Conservation (phyloP, 2,329 filamentous ascomycete genomes). For the Zalaria obscura region DNA sequence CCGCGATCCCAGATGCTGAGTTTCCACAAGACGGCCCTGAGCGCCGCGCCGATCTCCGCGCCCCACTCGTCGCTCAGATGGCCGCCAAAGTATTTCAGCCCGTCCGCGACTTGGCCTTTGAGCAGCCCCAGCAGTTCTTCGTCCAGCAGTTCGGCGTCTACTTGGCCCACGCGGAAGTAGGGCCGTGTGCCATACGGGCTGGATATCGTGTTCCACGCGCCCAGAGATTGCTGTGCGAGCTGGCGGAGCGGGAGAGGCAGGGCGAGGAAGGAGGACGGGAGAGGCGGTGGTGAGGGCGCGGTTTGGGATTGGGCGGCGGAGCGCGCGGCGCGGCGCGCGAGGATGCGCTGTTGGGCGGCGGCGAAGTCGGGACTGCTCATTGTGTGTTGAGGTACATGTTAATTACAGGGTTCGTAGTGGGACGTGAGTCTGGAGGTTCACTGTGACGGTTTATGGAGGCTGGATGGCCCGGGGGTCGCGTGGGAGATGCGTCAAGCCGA, state of each 20-base stretch:
- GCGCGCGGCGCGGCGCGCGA: slow-evolving; percentile 64
- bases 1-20: slow-evolving; percentile 94
- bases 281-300: slow-evolving; percentile 10
- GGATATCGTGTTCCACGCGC: slow-evolving; percentile 49
- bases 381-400: no score
- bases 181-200: slow-evolving; percentile 65
- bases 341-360: slow-evolving; percentile 75
- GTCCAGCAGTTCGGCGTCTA: slow-evolving; percentile 89
- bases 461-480: no score
- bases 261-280: slow-evolving; percentile 14
- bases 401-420: no score
- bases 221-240: slow-evolving; percentile 8
- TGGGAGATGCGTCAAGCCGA: no score
- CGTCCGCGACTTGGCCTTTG: slow-evolving; percentile 74
- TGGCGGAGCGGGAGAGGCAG: slow-evolving; percentile 45
- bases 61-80: slow-evolving; percentile 77
- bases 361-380: slow-evolving; percentile 60
- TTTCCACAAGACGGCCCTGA: slow-evolving; percentile 79
- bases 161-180: slow-evolving; percentile 84
- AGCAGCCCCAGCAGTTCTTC: slow-evolving; percentile 81
- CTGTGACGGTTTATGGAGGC: no score
- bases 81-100: slow-evolving; percentile 69
- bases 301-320: slow-evolving; percentile 41
- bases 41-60: slow-evolving; percentile 64
- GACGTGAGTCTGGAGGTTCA: no score